Percentiles rank a stretch among this genome's conserved stretches.
Conservation (phyloP, 164 flowering plant genomes). For the Malania oleifera region DNA sequence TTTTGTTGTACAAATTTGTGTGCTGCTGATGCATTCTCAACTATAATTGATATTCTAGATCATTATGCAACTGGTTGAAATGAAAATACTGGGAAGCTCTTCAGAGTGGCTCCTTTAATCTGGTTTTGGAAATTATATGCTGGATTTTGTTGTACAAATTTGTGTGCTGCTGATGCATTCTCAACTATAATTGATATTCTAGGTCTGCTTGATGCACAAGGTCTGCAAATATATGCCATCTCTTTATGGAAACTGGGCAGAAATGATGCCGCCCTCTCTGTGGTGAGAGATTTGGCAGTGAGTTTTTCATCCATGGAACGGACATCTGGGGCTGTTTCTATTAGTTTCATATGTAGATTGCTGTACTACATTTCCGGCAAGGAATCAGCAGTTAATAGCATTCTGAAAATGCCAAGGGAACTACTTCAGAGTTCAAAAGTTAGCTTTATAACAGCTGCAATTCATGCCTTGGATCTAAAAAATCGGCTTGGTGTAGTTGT, state of each 20-base stretch:
- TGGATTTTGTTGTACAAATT: no score
- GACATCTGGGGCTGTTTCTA: conserved; percentile 34
- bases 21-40: no score
- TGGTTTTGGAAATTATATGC: no score
- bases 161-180: no score
- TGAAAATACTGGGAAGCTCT: not conserved
- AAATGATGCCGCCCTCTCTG: conserved; percentile 52
- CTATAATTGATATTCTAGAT: conserved; percentile 32
- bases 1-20: no score
- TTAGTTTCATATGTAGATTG: conserved; percentile 64
- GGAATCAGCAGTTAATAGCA: conserved; percentile 48
- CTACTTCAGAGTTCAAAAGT: conserved; percentile 60
- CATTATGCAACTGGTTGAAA: conserved; percentile 1
- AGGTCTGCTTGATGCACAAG: conserved; percentile 68
- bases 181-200: conserved; percentile 6
- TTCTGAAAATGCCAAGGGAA: conserved; percentile 64
- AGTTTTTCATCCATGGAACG: conserved; percentile 42
- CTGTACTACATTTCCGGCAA: conserved; percentile 59
- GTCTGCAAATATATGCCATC: conserved; percentile 75
- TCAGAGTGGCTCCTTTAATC: not conserved
- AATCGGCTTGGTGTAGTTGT: conserved; percentile 51
- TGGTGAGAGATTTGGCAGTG: conserved; percentile 46
- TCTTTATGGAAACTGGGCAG: conserved; percentile 73
- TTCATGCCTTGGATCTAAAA: conserved; percentile 58
- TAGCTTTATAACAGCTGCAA: conserved; percentile 57